Base-by-base conservation (phyloP, 768 basidiomycete species). In the Suillus alpinus region DNA sequence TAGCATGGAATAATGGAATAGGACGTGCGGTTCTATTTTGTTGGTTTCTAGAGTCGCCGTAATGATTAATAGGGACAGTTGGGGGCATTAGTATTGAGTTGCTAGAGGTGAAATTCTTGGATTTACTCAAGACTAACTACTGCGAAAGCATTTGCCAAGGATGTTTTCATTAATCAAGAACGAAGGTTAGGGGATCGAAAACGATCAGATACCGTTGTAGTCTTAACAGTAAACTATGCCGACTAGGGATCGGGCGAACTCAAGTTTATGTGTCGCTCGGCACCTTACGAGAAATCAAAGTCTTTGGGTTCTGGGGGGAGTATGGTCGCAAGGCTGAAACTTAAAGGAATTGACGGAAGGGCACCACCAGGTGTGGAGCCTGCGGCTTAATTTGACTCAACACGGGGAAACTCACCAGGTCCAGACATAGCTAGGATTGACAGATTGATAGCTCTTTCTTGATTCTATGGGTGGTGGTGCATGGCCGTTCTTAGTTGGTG, bases 41-140 rank as follows among this genome's bases (percentile, higher is more conserved):
- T 87, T 87, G 86, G 86, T 87, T 87, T 86, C 82, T 86, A 86
- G 85, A 83, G 80, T 85, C 82, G 82, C 85, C 81, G 82, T 87
- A 86, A 87, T 87, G 86, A 86, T 86, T 85, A 83, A 87, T 87
- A 84, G 86, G 84, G 84, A 85, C 83, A 84, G 86, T 88, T 84
- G 87, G 86, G 86, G 85, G 85, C 86, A 87, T 86, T 86, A 77
- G 86, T 88, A 87, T 86, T 88, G 78, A 78, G 81, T 83, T 81
- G 85, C 84, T 84, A 87, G 87, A 87, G 86, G 87, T 88, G 87
- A 87, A 88, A 87, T 88, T 87, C 86, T 87, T 87, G 84, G 86
- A 88, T 86, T 84, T 81, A 84, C 81, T 78, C 80, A 88, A 88
- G 87, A 88, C 85, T 78, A 79, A 87, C 86, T 85, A 84, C 69